Evolutionary conservation across 73 alveolate genomes (phyloP), one percentile per base, ranked within the genome.

Genomic region (Stentor roeselii): DNA sequence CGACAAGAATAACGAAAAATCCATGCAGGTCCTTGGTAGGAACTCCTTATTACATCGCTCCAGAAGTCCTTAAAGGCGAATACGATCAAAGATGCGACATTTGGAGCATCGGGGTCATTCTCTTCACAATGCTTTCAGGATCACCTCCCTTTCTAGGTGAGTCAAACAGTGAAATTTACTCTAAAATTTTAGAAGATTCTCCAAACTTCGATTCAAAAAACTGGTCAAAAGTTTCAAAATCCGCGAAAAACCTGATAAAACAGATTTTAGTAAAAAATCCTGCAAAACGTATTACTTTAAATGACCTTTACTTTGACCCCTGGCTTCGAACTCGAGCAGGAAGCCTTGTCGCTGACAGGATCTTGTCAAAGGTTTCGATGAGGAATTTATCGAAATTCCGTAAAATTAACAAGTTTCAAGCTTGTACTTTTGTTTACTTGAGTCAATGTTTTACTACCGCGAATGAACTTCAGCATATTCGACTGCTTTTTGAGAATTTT

Each of bases 1-100:
- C 92, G 36, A 82, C 67, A 30, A 67, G 38, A 3, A 85, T 67
- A 67, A 87, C 92, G 36, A 78, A 75, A 6, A 31, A 67, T 82
- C 84, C 59, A 61, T 74, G 59, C 30, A 78, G 83, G 3, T 74
- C 37, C 0, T 84, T 86, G 27, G 75, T 76, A 34, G 94, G 91
- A 61, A 91, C 94, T 40, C 94, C 96, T 31, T 90, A 88, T 36
- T 91, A 91, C 78, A 84, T 91, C 3, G 93, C 96, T 14, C 96
- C 96, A 3, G 96, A 91, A 59, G 93, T 91, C 39, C 74, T 91
- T 15, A 42, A 84, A 35, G 85, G 87, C 30, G 30, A 80, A 14
- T 90, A 91, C 85, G 75, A 90, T 75, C 87, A 88, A 76, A 84
- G 83, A 37, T 86, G 93, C 31, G 96, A 91, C 67, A 87, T 88